These are phyloP conservation scores for Tieghemiomyces parasiticus DNA, from an alignment of 192 early-diverging fungal genomes.

Conservation along the genomic window DNA sequence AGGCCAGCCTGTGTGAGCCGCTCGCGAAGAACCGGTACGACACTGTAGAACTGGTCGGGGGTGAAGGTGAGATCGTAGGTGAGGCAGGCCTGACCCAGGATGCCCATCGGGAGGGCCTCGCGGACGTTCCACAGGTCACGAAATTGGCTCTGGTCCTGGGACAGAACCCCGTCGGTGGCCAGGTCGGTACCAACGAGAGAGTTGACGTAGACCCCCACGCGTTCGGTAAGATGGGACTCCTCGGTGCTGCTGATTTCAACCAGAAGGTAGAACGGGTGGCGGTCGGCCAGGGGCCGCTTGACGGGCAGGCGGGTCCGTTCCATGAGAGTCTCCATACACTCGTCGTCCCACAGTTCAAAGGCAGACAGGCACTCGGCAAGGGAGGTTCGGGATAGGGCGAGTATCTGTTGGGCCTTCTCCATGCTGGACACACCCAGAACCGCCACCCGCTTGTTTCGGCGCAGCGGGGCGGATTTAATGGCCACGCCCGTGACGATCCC, in stretches of 20 bases:
- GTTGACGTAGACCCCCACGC: constrained; percentile 61
- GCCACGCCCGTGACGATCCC: constrained; percentile 88
- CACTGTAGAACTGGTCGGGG: constrained; percentile 60
- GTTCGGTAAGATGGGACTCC: constrained; percentile 84
- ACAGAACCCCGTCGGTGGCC: constrained; percentile 74
- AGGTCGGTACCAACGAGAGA: constrained; percentile 56
- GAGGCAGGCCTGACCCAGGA: constrained; percentile 64
- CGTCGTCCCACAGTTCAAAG: constrained; percentile 90
- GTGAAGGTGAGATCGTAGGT: constrained; percentile 97
- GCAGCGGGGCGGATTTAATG: constrained; percentile 56
- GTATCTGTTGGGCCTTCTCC: constrained; percentile 61
- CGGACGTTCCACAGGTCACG: constrained; percentile 73
- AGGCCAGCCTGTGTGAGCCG: constrained; percentile 41
- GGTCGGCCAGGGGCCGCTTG: constrained; percentile 41
- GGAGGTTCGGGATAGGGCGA: constrained; percentile 53
- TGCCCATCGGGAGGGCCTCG: constrained; percentile 86
- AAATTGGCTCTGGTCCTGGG: constrained; percentile 76
- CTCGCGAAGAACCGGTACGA: constrained; percentile 63
- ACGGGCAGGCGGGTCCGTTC: constrained; percentile 38
- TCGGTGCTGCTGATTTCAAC: constrained; percentile 87
- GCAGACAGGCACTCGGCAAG: constrained; percentile 88
- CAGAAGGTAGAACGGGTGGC: constrained; percentile 77
- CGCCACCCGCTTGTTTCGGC: constrained; percentile 55
- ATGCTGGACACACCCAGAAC: constrained; percentile 62
- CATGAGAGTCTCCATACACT: constrained; percentile 57